Evolutionary conservation across 148 eudicot species (phyloP).

Genomic region (Camellia granthamiana): DNA sequence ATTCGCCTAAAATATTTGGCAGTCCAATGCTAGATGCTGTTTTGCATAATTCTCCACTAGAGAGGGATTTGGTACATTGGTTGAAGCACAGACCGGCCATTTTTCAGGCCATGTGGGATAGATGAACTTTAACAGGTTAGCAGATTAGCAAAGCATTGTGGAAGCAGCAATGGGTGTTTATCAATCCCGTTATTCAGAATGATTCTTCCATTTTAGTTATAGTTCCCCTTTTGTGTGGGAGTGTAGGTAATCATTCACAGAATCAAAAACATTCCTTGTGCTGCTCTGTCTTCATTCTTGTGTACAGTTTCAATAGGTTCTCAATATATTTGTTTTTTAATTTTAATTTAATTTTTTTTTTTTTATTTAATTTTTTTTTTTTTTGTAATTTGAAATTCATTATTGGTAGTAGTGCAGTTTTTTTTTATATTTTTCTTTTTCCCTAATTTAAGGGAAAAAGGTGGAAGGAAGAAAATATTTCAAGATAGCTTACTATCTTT

Average conservation of each 20-base stretch:
- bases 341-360: background rate
- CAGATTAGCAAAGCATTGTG: background rate
- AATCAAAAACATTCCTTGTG: conserved; percentile 15
- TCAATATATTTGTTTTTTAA: background rate
- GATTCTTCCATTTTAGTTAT: conserved; percentile 16
- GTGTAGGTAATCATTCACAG: conserved; percentile 9
- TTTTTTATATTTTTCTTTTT: background rate
- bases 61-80: conserved; percentile 85
- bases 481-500: background rate
- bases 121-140: conserved; percentile 34
- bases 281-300: conserved; percentile 57
- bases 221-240: conserved; percentile 5
- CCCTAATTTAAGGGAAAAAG: conserved; percentile 16
- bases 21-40: conserved; percentile 94
- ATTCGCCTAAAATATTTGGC: conserved; percentile 56
- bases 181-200: conserved; percentile 24
- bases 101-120: conserved; percentile 79
- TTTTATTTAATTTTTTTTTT: background rate
- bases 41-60: conserved; percentile 49
- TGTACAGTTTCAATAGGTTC: conserved; percentile 47
- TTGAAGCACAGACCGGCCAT: conserved; percentile 82
- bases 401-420: conserved; percentile 20
- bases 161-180: conserved; percentile 12
- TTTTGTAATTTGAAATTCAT: conserved; percentile 53
- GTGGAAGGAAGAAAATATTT: conserved; percentile 7